Base-by-base conservation (phyloP, 1,139 yeast species). In the Hansenula sp. region DNA sequence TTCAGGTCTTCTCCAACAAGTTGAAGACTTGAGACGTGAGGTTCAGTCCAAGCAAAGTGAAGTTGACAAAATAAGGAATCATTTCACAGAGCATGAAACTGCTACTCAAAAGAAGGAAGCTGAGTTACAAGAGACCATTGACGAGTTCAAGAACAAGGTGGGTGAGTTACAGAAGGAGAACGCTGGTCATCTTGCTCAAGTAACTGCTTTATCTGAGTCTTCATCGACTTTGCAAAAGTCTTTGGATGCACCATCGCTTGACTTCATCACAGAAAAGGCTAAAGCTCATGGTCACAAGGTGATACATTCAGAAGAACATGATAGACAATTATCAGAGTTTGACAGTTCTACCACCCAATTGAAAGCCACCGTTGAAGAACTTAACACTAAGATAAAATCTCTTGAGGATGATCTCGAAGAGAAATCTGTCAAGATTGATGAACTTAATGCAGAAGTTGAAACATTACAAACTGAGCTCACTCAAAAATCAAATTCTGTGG, bases 221-320 rank as follows among this genome's bases (percentile, higher is more conserved):
- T 9, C n/a, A 10, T 16, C n/a, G 6, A 9, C 12, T 9, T 10
- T 31, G 7, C 20, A 33, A 12, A 26, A 19, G n/a, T 12, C 30
- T 4, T 11, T 27, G 12, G 32, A 28, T 27, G 32, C 28, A 11
- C 37, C 37, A 17, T 20, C 37, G 16, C 6, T 13, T 16, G 37
- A 28, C 9, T 34, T 16, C 25, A 20, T 34, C 6, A 14, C 27
- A n/a, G 29, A 38, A 9, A 39, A 32, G 31, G 30, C 43, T n/a
- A 37, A 36, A 11, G 22, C 41, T 5, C 22, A 22, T 2, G 51
- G 55, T 3, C 41, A 40, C 26, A 37, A 38, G 10, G 3, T 33
- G 6, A 16, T 33, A 14, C 18, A 21, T 10, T 10, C 17, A 8
- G 19, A 28, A 2, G 28, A 28, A 9, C 32, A 28, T 7, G 32